Evolutionary conservation across 441 rosid species (phyloP).

Genomic region (Raphanus hybrid): DNA sequence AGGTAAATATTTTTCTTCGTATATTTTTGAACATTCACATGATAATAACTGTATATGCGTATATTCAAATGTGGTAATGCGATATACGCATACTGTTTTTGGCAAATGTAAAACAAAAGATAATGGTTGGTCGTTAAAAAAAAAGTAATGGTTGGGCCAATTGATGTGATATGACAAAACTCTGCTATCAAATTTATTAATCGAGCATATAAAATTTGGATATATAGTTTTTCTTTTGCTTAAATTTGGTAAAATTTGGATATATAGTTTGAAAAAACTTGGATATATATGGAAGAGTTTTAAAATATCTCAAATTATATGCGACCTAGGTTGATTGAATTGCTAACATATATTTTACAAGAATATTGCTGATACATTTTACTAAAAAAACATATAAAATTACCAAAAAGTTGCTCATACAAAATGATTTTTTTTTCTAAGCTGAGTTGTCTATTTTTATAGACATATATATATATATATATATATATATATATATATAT

Average conservation of each 20-base stretch:
- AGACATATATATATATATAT: too few relatives aligned
- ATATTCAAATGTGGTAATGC: constrained; percentile 5
- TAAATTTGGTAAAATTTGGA: too few relatives aligned
- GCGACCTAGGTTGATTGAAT: background rate
- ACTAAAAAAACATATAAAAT: too few relatives aligned
- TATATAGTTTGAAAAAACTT: too few relatives aligned
- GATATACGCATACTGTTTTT: background rate
- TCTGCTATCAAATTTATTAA: background rate
- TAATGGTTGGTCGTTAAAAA: constrained; percentile 6
- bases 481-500: too few relatives aligned
- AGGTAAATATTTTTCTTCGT: constrained; percentile 47
- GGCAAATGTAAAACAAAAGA: background rate
- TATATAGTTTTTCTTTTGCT: too few relatives aligned
- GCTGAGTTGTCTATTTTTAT: too few relatives aligned
- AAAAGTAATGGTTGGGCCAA: constrained; percentile 21
- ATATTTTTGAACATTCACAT: too few relatives aligned
- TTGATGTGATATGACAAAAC: constrained; percentile 31
- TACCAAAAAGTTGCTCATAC: too few relatives aligned
- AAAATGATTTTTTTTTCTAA: too few relatives aligned
- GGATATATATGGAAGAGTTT: background rate
- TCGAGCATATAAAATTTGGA: background rate
- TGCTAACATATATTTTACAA: background rate
- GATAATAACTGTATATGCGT: background rate
- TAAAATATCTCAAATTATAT: background rate
- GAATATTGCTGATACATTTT: background rate